phyloP scores from a whole-genome alignment of 2,329 filamentous ascomycete species.

The Colletotrichum endophyticum region DNA sequence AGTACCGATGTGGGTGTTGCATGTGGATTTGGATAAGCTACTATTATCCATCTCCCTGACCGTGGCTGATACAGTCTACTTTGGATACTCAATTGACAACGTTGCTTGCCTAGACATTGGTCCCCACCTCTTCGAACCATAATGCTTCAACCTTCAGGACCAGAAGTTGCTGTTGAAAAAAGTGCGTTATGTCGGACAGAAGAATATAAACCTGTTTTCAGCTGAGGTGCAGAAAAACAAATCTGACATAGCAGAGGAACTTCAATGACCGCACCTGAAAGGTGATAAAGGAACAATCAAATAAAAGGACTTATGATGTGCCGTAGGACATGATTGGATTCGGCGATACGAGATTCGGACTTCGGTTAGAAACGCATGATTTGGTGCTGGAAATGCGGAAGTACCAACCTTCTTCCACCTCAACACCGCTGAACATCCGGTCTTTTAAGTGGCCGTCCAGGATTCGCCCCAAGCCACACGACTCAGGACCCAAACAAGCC shows the following conservation, averaged over 20 bases:
- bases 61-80: no score
- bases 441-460: background rate
- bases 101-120: no score
- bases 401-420: background rate
- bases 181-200: background rate
- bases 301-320: background rate
- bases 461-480: background rate
- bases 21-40: no score
- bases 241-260: background rate
- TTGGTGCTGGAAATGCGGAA: background rate
- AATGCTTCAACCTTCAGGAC: no score
- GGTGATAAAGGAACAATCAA: background rate
- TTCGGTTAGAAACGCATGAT: background rate
- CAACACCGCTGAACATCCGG: background rate
- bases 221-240: background rate
- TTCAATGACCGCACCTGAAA: background rate
- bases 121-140: no score
- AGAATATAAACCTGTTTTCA: background rate
- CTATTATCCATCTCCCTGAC: fast-evolving
- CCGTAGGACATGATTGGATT: background rate
- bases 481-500: background rate
- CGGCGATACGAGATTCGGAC: background rate
- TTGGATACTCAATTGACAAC: no score
- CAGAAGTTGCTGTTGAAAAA: fast-evolving
- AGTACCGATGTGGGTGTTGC: no score